Conservation (phyloP, 2,329 filamentous ascomycete genomes). For the Penicillium sp. region DNA sequence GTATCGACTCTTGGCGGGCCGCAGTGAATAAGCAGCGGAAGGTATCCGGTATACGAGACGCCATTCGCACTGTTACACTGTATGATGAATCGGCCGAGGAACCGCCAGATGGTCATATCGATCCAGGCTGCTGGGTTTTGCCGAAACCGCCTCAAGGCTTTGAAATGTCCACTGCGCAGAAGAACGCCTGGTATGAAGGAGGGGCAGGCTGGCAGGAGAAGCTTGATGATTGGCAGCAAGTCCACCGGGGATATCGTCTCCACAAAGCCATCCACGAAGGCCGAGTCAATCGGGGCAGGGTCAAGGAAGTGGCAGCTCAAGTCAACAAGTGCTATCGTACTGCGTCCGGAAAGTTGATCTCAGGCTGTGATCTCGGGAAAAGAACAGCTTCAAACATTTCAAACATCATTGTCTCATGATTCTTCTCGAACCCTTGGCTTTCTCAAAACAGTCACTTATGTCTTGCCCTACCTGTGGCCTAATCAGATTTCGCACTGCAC, state of each 20-base stretch:
- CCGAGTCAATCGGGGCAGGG: slow-evolving; percentile 34
- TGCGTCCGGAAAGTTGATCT: slow-evolving; percentile 13
- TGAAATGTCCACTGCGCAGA: slow-evolving; percentile 35
- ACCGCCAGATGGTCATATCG: slow-evolving; percentile 39
- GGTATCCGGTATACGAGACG: slow-evolving; percentile 28
- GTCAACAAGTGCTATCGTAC: slow-evolving; percentile 22
- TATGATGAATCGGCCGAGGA: slow-evolving; percentile 40
- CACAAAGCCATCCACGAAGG: slow-evolving; percentile 38
- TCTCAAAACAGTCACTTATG: neutral
- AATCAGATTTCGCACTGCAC: neutral
- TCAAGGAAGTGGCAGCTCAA: slow-evolving; percentile 28
- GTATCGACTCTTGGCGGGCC: slow-evolving; percentile 41
- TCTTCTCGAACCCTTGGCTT: neutral
- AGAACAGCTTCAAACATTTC: neutral
- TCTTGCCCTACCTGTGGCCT: neutral
- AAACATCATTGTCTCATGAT: neutral
- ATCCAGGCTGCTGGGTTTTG: slow-evolving; percentile 42
- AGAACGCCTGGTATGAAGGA: slow-evolving; percentile 41
- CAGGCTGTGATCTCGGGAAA: neutral
- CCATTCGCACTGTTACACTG: slow-evolving; percentile 31
- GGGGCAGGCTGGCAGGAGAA: slow-evolving; percentile 42
- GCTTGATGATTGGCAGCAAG: slow-evolving; percentile 40
- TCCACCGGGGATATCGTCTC: slow-evolving; percentile 37
- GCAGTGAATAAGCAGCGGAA: slow-evolving; percentile 37
- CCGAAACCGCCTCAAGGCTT: slow-evolving; percentile 42